Percentiles rank a stretch among this genome's conserved stretches.
Evolutionary conservation across 2,329 filamentous ascomycete species (phyloP).

Genomic region (Trichophyton verrucosum): DNA sequence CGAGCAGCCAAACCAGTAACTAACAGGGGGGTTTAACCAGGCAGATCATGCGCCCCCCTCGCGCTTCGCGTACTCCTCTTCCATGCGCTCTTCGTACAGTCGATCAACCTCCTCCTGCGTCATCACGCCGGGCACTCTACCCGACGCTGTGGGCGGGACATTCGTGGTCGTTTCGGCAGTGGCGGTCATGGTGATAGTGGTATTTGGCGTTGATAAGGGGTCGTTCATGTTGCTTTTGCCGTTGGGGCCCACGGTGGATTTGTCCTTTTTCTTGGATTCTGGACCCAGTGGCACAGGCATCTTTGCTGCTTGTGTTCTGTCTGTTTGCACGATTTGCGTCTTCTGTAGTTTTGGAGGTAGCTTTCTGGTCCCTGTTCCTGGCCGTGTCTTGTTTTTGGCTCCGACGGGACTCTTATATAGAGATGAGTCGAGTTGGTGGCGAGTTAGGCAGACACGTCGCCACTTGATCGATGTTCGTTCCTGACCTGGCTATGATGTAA

Average conservation of each 20-base stretch:
- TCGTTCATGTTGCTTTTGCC: slow-evolving; percentile 1
- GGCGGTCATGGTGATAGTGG: not conserved
- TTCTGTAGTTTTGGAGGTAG: not conserved
- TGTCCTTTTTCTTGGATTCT: not conserved
- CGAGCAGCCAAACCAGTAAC: too few species aligned
- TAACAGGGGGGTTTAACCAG: too few species aligned
- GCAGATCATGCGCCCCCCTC: slow-evolving; percentile 27
- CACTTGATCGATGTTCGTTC: not conserved
- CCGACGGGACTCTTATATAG: not conserved
- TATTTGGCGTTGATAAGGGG: not conserved
- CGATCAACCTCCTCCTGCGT: slow-evolving; percentile 33
- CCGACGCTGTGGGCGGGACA: not conserved
- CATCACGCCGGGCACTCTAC: slow-evolving; percentile 9
- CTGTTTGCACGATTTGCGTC: not conserved
- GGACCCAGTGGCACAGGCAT: slow-evolving; percentile 5
- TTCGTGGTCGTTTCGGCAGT: slow-evolving; percentile 3
- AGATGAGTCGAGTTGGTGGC: not conserved
- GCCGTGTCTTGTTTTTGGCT: not conserved
- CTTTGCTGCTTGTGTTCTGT: not conserved
- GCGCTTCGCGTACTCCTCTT: slow-evolving; percentile 37
- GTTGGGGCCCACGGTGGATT: slow-evolving; percentile 5
- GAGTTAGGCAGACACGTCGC: not conserved
- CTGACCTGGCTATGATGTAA: not conserved
- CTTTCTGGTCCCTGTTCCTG: not conserved
- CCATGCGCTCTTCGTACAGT: slow-evolving; percentile 35